Conservation (phyloP, 768 basidiomycete species). For the Cubamyces sp. region DNA sequence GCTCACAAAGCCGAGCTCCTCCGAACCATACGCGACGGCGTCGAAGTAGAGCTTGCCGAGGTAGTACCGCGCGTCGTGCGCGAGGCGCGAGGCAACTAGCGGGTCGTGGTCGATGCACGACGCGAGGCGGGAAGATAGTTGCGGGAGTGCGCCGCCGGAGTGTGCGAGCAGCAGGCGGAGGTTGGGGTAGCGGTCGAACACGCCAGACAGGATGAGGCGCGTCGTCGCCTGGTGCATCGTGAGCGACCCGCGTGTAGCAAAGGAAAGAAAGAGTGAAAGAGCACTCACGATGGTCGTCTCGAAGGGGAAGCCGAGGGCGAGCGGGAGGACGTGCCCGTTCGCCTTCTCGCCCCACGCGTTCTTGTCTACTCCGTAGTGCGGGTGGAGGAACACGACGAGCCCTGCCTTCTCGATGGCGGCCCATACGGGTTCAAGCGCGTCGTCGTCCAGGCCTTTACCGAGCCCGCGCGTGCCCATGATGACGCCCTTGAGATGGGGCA, state of each 20-base stretch:
- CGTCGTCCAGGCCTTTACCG: conserved; percentile 83
- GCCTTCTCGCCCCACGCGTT: conserved; percentile 74
- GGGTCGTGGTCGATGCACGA: conserved; percentile 90
- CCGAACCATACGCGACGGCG: conserved; percentile 87
- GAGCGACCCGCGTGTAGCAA: no score
- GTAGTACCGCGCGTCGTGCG: conserved; percentile 85
- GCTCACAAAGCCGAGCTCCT: conserved; percentile 80
- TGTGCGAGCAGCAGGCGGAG: conserved; percentile 84
- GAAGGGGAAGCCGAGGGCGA: conserved; percentile 88
- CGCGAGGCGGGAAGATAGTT: conserved; percentile 81
- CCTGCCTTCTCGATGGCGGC: conserved; percentile 68
- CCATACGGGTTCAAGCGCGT: conserved; percentile 79
- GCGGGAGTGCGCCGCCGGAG: conserved; percentile 84
- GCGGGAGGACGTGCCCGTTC: conserved; percentile 87
- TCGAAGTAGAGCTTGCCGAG: conserved; percentile 81
- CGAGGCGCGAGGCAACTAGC: conserved; percentile 68
- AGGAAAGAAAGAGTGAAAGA: background rate
- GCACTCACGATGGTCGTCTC: conserved; percentile 82
- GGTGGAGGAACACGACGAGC: conserved; percentile 83
- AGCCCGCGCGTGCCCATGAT: conserved; percentile 84
- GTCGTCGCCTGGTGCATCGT: conserved; percentile 57
- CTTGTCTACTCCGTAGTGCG: conserved; percentile 82
- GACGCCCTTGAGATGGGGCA: conserved; percentile 72
- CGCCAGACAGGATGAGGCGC: conserved; percentile 79
- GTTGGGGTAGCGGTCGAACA: conserved; percentile 76